These are phyloP conservation scores for Capillidium heterosporum DNA, from an alignment of 371 early-diverging fungal species.

Conservation along the genomic window DNA sequence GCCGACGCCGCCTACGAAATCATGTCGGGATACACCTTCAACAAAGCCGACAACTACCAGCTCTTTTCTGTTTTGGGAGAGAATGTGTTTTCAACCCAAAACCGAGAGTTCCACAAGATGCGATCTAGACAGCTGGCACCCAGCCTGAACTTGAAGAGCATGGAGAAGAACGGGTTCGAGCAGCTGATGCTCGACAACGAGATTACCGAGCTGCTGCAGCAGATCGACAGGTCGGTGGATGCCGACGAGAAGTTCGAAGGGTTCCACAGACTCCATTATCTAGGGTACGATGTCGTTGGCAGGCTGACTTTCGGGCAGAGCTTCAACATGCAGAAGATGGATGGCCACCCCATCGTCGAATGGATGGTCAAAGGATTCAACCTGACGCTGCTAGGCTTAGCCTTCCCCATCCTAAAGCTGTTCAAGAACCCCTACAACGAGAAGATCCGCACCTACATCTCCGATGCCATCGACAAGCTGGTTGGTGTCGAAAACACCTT, in stretches of 20 bases:
- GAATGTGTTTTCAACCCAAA: background rate
- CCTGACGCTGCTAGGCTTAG: background rate
- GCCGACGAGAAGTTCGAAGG: background rate
- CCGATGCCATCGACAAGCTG: no score
- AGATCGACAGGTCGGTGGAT: background rate
- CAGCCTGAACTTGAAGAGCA: background rate
- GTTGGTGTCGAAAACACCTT: no score
- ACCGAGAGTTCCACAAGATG: background rate
- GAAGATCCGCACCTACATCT: no score
- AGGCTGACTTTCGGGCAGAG: background rate
- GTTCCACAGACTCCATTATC: background rate
- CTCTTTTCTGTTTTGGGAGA: background rate
- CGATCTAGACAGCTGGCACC: background rate
- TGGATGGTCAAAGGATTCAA: background rate
- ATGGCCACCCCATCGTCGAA: background rate
- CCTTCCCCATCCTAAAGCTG: background rate
- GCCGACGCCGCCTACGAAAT: background rate
- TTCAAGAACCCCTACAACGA: background rate
- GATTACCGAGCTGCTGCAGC: background rate
- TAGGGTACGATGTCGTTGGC: background rate
- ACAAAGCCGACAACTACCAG: background rate
- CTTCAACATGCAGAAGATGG: background rate
- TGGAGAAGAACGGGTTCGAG: background rate
- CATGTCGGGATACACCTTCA: background rate
- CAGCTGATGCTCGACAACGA: background rate